Evolutionary conservation across 768 basidiomycete genomes (phyloP), one percentile per base, ranked within the genome.

Genomic region (Crepidotus variabilis): DNA sequence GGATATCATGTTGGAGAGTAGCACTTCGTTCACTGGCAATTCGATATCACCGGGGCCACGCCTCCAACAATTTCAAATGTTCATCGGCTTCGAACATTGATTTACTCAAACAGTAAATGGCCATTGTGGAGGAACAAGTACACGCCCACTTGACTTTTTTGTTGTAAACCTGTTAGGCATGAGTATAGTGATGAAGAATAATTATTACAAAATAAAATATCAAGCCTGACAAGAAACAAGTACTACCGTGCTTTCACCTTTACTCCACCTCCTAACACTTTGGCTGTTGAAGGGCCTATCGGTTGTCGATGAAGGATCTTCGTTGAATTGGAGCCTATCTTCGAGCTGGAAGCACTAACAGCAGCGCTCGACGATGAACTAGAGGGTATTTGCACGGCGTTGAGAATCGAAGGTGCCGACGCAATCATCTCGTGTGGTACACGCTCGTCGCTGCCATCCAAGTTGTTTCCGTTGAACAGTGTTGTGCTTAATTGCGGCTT

Each of bases 381-480:
- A 2, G 61, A 49, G 2, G 47, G 28, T 35, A 47, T 39, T 47
- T 23, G 35, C 24, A 43, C 28, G 22, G 20, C 35, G 55, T 55
- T 49, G 28, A 67, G 56, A 46, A 67, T 65, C 2, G 66, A 63
- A 6, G 66, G 66, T n/a, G 66, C 66, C 10, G 66, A 67, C 3
- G 66, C 64, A 11, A 61, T 63, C 66, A 67, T 67, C 2, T 63
- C 60, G 23, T 52, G 52, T 22, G 61, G 54, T 9, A 61, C 47
- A 8, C 52, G 49, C 7, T 57, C 60, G 32, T 63, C 61, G 16
- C 56, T 57, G 23, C 34, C 50, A 23, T 45, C 50, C 2, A 46
- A 34, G 16, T 52, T 22, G 18, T 28, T 16, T 7, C 28, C 47
- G 22, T 58, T 52, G 9, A 55, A 53, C 23, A 20, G 21, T 18